These are phyloP conservation scores for Metarhizium sp. DNA, from an alignment of 2,329 filamentous ascomycete genomes.

Conservation along the genomic window DNA sequence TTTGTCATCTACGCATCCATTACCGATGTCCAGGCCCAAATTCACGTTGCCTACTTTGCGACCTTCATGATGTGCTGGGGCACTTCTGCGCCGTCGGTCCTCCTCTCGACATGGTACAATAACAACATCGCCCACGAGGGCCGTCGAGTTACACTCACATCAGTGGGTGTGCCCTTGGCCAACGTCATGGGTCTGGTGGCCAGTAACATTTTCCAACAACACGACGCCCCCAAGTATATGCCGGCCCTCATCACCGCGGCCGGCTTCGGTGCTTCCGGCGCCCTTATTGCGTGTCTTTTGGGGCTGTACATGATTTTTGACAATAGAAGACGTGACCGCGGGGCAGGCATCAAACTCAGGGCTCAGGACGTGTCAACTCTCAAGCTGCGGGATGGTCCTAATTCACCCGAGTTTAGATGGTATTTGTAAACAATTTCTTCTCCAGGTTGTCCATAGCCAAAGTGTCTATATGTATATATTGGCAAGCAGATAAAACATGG, in stretches of 20 bases:
- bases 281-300: constrained; percentile 42
- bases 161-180: constrained; percentile 62
- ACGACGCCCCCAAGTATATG: constrained; percentile 58
- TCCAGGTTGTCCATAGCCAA: not conserved
- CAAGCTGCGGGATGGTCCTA: constrained; percentile 37
- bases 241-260: constrained; percentile 57
- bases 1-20: constrained; percentile 73
- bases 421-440: constrained; percentile 24
- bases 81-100: constrained; percentile 62
- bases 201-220: constrained; percentile 57
- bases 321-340: constrained; percentile 43
- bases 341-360: constrained; percentile 37
- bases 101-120: constrained; percentile 61
- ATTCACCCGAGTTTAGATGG: constrained; percentile 39
- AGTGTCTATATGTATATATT: not conserved
- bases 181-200: constrained; percentile 68
- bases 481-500: not conserved
- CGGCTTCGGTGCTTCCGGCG: constrained; percentile 52
- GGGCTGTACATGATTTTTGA: constrained; percentile 52
- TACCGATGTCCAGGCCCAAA: constrained; percentile 46
- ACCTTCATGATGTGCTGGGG: constrained; percentile 81
- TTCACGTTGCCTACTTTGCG: constrained; percentile 64
- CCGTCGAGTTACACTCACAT: constrained; percentile 59
- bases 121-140: constrained; percentile 76
- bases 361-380: constrained; percentile 39